phyloP scores from a whole-genome alignment of 768 basidiomycete genomes.

The Macrolepiota albuminosa region DNA sequence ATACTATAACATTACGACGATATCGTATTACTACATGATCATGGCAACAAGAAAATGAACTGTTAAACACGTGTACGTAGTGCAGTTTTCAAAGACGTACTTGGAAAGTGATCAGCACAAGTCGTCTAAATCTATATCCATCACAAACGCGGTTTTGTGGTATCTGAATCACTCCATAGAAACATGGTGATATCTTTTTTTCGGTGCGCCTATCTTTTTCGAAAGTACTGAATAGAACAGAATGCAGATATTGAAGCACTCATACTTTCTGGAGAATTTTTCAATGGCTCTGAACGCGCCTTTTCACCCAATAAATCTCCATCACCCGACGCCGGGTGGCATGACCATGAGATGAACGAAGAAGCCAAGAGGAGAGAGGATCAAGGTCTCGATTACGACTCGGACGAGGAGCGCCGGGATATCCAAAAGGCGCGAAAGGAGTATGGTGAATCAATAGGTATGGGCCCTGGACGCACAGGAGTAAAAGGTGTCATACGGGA shows the following conservation, averaged over 20 bases:
- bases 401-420: constrained; percentile 34
- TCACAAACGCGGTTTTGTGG: not conserved
- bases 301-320: constrained; percentile 63
- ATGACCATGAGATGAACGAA: constrained; percentile 41
- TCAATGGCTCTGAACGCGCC: constrained; percentile 48
- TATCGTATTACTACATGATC: not conserved
- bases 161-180: not conserved
- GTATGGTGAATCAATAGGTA: constrained; percentile 63
- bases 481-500: constrained; percentile 89
- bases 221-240: constrained; percentile 12
- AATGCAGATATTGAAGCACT: constrained; percentile 24
- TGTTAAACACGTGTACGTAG: not conserved
- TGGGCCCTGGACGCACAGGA: constrained; percentile 83
- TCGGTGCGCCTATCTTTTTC: not conserved
- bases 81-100: not conserved
- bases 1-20: not conserved
- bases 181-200: constrained; percentile 6
- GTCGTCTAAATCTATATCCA: constrained; percentile 7
- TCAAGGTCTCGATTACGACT: constrained; percentile 41
- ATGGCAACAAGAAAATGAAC: not conserved
- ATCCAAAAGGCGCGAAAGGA: constrained; percentile 25
- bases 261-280: constrained; percentile 62
- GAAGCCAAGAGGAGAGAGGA: constrained; percentile 31
- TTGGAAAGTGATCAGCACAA: not conserved
- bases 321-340: constrained; percentile 55